Conservation (phyloP, 1,284 basidiomycete species). For the Cryptococcus sp. region DNA sequence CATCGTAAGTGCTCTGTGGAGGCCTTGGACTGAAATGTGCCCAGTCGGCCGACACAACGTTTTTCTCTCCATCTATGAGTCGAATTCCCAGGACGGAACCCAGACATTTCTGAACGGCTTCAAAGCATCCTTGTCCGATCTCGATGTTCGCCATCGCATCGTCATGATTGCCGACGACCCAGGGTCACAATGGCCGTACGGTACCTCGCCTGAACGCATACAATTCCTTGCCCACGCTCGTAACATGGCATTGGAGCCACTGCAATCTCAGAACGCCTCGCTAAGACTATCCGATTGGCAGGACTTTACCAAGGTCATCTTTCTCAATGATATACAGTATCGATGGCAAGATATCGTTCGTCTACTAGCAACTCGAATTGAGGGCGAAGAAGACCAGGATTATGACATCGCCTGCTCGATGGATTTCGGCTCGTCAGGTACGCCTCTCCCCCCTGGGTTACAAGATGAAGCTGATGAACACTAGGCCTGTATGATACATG, state of each 20-base stretch:
- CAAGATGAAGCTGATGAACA: not conserved
- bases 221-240: slow-evolving; percentile 51
- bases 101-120: slow-evolving; percentile 49
- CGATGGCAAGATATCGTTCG: slow-evolving; percentile 52
- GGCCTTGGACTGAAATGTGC: not conserved
- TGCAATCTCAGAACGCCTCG: slow-evolving; percentile 15
- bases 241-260: slow-evolving; percentile 52
- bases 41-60: slow-evolving; percentile 54
- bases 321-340: slow-evolving; percentile 56
- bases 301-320: slow-evolving; percentile 52
- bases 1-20: slow-evolving; percentile 19
- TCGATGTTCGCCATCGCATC: slow-evolving; percentile 45
- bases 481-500: slow-evolving; percentile 51
- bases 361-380: slow-evolving; percentile 50
- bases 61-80: slow-evolving; percentile 59
- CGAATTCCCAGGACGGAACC: slow-evolving; percentile 53
- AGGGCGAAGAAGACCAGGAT: slow-evolving; percentile 33
- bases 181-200: slow-evolving; percentile 37
- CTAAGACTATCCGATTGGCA: slow-evolving; percentile 40
- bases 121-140: slow-evolving; percentile 36
- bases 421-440: slow-evolving; percentile 50
- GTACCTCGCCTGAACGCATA: slow-evolving; percentile 50
- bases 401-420: slow-evolving; percentile 59
- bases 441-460: not conserved
- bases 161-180: slow-evolving; percentile 33